phyloP scores from a whole-genome alignment of 495 filamentous ascomycete species.

The Penicillium manginii region DNA sequence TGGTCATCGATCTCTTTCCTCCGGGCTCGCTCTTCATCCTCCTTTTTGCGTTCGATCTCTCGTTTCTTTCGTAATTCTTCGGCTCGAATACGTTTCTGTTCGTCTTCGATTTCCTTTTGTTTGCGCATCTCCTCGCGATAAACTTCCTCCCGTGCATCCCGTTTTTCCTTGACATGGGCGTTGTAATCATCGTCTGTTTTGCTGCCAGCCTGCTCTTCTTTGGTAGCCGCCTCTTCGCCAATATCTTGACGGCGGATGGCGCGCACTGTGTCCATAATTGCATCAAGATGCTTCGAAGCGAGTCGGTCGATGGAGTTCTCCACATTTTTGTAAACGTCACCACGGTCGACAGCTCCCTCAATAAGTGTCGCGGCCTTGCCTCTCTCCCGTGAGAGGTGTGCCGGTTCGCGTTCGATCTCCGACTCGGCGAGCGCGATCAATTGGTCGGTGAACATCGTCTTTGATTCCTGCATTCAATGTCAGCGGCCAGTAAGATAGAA shows the following conservation, averaged over 20 bases:
- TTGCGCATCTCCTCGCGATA: conserved; percentile 67
- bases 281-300: conserved; percentile 63
- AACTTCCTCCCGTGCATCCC: conserved; percentile 64
- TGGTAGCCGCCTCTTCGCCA: conserved; percentile 69
- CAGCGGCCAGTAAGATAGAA: conserved; percentile 14
- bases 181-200: conserved; percentile 87
- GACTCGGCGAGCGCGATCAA: conserved; percentile 74
- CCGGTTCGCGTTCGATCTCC: conserved; percentile 81
- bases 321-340: conserved; percentile 76
- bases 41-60: conserved; percentile 62
- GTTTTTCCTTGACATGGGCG: conserved; percentile 66
- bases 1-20: conserved; percentile 55
- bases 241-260: conserved; percentile 73
- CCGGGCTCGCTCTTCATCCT: conserved; percentile 60
- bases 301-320: conserved; percentile 68
- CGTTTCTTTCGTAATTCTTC: conserved; percentile 69
- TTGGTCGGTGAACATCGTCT: conserved; percentile 64
- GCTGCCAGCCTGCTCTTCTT: conserved; percentile 69
- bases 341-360: conserved; percentile 83
- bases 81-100: conserved; percentile 63
- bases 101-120: conserved; percentile 65
- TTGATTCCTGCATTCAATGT: conserved; percentile 60
- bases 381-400: conserved; percentile 74
- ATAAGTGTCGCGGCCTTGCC: conserved; percentile 81
- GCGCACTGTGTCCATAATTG: conserved; percentile 69